Conservation (phyloP, 1,139 yeast species). For the Magnusiomyces paraingens region DNA sequence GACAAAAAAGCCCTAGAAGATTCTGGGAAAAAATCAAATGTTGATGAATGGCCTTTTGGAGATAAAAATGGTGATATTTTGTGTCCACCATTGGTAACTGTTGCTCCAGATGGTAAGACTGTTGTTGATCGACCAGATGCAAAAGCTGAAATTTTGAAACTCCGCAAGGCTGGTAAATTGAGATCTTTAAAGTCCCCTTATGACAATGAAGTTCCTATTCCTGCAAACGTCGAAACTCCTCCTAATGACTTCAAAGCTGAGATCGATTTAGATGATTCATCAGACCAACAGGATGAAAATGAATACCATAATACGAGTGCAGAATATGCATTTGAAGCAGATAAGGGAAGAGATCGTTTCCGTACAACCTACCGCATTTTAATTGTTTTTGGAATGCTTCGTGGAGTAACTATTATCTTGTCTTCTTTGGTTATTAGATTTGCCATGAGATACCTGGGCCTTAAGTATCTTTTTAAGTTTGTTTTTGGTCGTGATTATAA, state of each 20-base stretch:
- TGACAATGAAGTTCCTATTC: conserved; percentile 9
- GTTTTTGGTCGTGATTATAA: too few species aligned
- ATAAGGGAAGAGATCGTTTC: not conserved
- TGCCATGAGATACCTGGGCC: conserved; percentile 6
- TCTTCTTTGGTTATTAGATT: conserved; percentile 6
- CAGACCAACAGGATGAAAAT: too few species aligned
- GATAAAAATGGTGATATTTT: not conserved
- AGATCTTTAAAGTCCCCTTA: conserved; percentile 8
- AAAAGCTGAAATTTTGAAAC: not conserved
- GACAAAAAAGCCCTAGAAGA: conserved; percentile 31
- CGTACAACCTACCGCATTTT: conserved; percentile 7
- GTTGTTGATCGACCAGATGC: conserved; percentile 1
- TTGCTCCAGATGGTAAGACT: not conserved
- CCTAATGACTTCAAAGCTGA: not conserved
- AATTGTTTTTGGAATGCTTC: conserved; percentile 8
- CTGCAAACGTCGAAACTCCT: conserved; percentile 8
- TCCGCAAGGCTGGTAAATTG: not conserved
- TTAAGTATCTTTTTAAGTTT: conserved; percentile 2
- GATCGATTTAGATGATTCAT: too few species aligned
- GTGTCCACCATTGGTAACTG: conserved; percentile 3
- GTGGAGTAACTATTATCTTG: conserved; percentile 6
- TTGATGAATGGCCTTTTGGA: not conserved
- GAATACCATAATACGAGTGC: too few species aligned
- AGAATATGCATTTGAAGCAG: too few species aligned
- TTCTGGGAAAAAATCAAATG: not conserved